Percentiles rank a stretch among this genome's conserved stretches.
Evolutionary conservation across 2,329 filamentous ascomycete species (phyloP).

Genomic region (Aureobasidium sp.): DNA sequence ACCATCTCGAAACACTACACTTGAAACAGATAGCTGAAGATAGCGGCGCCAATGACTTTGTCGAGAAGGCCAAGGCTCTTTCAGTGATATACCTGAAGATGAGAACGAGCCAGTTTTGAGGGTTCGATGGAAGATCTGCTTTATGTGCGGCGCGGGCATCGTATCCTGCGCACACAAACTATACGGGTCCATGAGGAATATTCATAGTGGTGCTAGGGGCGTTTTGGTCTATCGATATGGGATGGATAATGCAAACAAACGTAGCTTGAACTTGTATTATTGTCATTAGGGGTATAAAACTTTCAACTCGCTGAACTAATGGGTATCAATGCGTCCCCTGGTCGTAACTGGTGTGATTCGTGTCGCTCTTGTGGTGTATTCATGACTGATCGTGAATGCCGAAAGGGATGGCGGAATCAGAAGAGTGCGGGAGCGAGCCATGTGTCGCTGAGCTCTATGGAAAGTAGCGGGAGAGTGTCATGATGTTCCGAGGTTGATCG

Average conservation of each 20-base stretch:
- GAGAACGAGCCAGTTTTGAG: not conserved
- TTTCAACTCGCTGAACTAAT: conserved; percentile 8
- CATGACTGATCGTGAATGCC: conserved; percentile 5
- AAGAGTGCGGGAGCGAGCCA: conserved; percentile 3
- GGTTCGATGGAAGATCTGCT: not conserved
- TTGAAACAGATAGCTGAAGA: not conserved
- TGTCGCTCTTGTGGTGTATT: conserved; percentile 1
- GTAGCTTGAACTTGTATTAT: not conserved
- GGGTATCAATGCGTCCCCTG: conserved; percentile 11
- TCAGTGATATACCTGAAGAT: not conserved
- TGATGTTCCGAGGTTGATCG: not conserved
- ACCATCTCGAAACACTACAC: not conserved
- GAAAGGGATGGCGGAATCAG: not conserved
- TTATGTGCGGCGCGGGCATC: not conserved
- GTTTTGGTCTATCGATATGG: not conserved
- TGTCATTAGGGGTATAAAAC: conserved; percentile 9
- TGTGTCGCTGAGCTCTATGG: not conserved
- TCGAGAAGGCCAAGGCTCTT: not conserved
- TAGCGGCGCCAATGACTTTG: not conserved
- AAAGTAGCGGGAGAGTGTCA: not conserved
- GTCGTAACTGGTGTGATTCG: conserved; percentile 5
- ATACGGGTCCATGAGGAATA: not conserved
- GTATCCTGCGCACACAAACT: not conserved
- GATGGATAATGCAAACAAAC: not conserved
- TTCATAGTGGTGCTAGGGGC: not conserved